Conservation (phyloP, 176 grass and related monocot genomes). For the Musa schizocarpa region DNA sequence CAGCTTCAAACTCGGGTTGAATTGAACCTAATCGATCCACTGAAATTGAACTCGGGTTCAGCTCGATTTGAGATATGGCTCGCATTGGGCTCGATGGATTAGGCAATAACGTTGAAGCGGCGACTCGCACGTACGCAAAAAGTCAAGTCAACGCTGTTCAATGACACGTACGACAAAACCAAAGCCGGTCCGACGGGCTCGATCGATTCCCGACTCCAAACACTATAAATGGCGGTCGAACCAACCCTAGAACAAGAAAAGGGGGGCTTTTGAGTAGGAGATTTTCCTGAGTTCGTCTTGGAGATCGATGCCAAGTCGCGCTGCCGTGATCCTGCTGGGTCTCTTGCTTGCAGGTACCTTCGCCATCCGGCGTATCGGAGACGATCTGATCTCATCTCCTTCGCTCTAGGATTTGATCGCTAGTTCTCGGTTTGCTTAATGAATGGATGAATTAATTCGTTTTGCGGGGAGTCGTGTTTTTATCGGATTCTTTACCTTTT, state of each 20-base stretch:
- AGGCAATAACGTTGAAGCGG: too few species aligned
- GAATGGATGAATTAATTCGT: not conserved
- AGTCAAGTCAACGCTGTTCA: too few species aligned
- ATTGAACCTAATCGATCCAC: too few species aligned
- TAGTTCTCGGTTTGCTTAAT: not conserved
- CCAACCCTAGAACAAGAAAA: not conserved
- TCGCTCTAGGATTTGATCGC: not conserved
- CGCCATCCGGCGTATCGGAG: not conserved
- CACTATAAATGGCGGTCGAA: not conserved
- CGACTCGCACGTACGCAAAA: too few species aligned
- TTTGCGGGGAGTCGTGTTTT: too few species aligned
- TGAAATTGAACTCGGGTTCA: too few species aligned
- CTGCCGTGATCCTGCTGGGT: slow-evolving; percentile 9
- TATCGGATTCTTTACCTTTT: too few species aligned
- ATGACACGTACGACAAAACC: too few species aligned
- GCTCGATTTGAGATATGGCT: too few species aligned
- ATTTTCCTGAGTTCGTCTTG: not conserved
- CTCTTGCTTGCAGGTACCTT: slow-evolving; percentile 24
- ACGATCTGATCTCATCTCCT: not conserved
- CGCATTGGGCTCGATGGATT: too few species aligned
- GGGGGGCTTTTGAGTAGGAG: not conserved
- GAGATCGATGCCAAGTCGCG: slow-evolving; percentile 12
- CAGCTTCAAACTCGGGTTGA: too few species aligned
- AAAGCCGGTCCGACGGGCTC: too few species aligned
- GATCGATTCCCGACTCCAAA: not conserved